These are phyloP conservation scores for Saturnispora zaruensis DNA, from an alignment of 805 yeast genomes.

Conservation along the genomic window DNA sequence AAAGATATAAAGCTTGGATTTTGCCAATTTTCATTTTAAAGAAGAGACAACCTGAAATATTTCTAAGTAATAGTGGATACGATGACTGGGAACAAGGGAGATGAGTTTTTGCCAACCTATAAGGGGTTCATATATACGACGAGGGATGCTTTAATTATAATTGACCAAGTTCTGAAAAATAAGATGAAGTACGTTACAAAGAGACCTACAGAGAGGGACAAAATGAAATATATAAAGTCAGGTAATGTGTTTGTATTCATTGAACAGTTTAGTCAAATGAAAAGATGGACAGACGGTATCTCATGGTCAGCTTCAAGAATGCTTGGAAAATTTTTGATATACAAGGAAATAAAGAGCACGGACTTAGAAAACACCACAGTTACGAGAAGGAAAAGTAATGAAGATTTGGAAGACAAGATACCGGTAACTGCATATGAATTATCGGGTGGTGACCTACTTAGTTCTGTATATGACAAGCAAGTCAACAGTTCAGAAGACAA, in stretches of 20 bases:
- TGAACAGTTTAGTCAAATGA: slow-evolving; percentile 75
- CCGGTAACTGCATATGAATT: slow-evolving; percentile 14
- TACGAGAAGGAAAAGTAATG: slow-evolving; percentile 26
- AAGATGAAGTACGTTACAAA: slow-evolving; percentile 55
- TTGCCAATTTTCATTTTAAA: too few relatives aligned
- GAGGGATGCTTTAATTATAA: slow-evolving; percentile 69
- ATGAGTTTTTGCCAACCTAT: slow-evolving; percentile 42
- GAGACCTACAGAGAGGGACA: slow-evolving; percentile 76
- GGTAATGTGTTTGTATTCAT: slow-evolving; percentile 81
- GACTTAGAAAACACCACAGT: slow-evolving; percentile 12
- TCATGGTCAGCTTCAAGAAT: slow-evolving; percentile 91
- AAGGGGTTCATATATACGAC: slow-evolving; percentile 74
- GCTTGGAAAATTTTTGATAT: slow-evolving; percentile 74
- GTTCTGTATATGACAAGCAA: neutral
- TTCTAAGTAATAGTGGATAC: neutral
- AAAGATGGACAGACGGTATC: slow-evolving; percentile 95
- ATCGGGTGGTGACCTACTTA: slow-evolving; percentile 13
- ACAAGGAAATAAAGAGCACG: slow-evolving; percentile 49
- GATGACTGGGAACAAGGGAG: neutral
- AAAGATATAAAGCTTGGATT: neutral
- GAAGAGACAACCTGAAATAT: too few relatives aligned
- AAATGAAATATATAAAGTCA: slow-evolving; percentile 53
- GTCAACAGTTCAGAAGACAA: neutral
- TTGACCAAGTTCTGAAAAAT: slow-evolving; percentile 69
- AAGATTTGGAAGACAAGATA: slow-evolving; percentile 2